Percentiles rank a stretch among this genome's conserved stretches.
phyloP scores from a whole-genome alignment of 495 filamentous ascomycete species.

The Podospora sp. region DNA sequence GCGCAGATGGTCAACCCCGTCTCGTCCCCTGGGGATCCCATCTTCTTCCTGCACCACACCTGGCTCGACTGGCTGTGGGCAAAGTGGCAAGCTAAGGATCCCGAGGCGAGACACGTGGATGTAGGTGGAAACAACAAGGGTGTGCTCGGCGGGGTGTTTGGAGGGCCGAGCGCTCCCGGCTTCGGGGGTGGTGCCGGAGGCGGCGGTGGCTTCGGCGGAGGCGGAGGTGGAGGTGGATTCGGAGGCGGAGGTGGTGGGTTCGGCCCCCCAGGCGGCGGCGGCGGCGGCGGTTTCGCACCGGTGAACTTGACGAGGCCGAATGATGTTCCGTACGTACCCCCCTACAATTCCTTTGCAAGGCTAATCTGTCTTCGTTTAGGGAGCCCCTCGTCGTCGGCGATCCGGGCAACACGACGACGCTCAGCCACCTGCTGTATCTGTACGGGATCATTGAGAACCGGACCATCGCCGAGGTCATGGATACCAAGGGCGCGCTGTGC shows the following conservation, averaged over 20 bases:
- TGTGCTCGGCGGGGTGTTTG: background rate
- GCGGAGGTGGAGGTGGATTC: background rate
- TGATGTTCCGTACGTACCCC: constrained; percentile 7
- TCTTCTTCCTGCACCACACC: constrained; percentile 71
- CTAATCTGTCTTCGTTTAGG: background rate
- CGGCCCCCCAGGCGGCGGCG: background rate
- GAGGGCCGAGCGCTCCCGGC: background rate
- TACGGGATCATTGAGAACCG: constrained; percentile 1
- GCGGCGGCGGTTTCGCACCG: background rate
- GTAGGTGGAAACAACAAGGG: constrained; percentile 31
- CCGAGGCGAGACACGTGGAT: constrained; percentile 33
- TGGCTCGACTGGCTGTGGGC: constrained; percentile 71
- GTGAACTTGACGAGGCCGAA: constrained; percentile 9
- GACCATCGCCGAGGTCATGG: constrained; percentile 12
- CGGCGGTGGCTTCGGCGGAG: background rate
- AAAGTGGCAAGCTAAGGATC: constrained; percentile 64
- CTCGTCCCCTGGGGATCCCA: constrained; percentile 61
- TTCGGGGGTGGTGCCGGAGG: background rate
- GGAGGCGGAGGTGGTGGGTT: background rate
- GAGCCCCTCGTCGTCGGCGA: constrained; percentile 7
- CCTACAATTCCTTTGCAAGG: background rate
- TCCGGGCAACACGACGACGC: constrained; percentile 13
- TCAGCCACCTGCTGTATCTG: constrained; percentile 13
- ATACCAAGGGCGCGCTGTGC: constrained; percentile 10
- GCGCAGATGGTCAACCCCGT: constrained; percentile 49